Evolutionary conservation across 495 filamentous ascomycete species (phyloP).

Genomic region (Hypoxylon lienhwacheense): DNA sequence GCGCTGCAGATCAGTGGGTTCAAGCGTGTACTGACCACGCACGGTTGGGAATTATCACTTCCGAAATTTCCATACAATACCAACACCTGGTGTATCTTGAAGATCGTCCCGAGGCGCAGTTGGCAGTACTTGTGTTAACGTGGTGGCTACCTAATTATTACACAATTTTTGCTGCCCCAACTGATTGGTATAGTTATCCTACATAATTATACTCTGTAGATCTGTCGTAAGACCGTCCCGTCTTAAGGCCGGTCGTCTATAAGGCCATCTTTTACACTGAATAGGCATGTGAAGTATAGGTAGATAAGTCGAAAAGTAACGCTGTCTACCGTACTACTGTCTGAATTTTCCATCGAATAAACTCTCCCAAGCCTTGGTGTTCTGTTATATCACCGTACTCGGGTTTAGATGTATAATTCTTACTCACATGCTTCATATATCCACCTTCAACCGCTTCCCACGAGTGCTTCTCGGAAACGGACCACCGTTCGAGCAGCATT

Average conservation of each 20-base stretch:
- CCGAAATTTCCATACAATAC: neutral
- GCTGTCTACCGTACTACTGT: too few species aligned
- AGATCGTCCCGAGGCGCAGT: neutral
- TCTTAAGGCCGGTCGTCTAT: too few species aligned
- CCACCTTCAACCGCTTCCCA: neutral
- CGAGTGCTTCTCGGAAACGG: neutral
- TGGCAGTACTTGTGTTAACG: neutral
- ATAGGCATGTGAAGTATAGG: too few species aligned
- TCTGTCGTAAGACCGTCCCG: too few species aligned
- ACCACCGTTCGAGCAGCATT: slow-evolving; percentile 2
- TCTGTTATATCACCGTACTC: slow-evolving; percentile 12
- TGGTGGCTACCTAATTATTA: too few species aligned
- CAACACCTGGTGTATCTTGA: neutral
- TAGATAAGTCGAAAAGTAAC: too few species aligned
- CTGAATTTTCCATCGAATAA: too few species aligned
- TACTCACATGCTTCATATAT: slow-evolving; percentile 2
- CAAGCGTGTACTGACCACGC: slow-evolving; percentile 4
- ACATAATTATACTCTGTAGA: too few species aligned
- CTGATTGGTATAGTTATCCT: too few species aligned
- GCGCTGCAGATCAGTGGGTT: slow-evolving; percentile 4
- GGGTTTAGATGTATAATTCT: slow-evolving; percentile 13
- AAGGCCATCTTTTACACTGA: too few species aligned
- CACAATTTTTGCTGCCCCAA: too few species aligned
- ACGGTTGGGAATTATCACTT: neutral
- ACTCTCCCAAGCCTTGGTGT: too few species aligned